Evolutionary conservation across 1,284 basidiomycete species (phyloP).

Genomic region (Malassezia japonica): DNA sequence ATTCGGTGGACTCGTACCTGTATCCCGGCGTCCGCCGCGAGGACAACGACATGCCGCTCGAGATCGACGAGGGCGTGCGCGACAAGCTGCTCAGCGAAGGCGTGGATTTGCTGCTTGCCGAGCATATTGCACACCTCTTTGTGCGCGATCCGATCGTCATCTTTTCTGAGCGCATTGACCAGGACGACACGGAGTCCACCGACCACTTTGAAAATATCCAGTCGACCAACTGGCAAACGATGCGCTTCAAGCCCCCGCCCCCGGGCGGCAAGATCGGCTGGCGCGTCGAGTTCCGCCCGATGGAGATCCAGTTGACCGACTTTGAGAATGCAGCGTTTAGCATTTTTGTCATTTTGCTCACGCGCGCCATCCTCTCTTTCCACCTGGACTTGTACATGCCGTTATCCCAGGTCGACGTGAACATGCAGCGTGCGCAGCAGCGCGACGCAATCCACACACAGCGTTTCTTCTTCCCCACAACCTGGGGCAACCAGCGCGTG

Average conservation of each 20-base stretch:
- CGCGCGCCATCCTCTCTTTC: constrained; percentile 81
- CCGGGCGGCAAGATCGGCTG: constrained; percentile 85
- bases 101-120: constrained; percentile 75
- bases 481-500: constrained; percentile 43
- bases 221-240: constrained; percentile 98
- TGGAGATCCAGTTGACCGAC: constrained; percentile 98
- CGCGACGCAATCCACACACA: constrained; percentile 65
- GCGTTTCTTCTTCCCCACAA: constrained; percentile 75
- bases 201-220: constrained; percentile 99
- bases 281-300: constrained; percentile 95
- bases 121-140: constrained; percentile 88
- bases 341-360: constrained; percentile 85
- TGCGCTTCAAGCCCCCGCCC: constrained; percentile 89
- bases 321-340: constrained; percentile 97
- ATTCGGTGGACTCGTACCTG: constrained; percentile 88
- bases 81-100: constrained; percentile 51
- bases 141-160: constrained; percentile 94
- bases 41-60: constrained; percentile 75
- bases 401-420: constrained; percentile 94
- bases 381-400: constrained; percentile 93
- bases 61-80: constrained; percentile 60
- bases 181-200: constrained; percentile 73
- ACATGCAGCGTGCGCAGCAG: constrained; percentile 81
- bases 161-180: constrained; percentile 85
- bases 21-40: constrained; percentile 44